Evolutionary conservation across 768 basidiomycete species (phyloP).

Genomic region (Auricularia heimuer): DNA sequence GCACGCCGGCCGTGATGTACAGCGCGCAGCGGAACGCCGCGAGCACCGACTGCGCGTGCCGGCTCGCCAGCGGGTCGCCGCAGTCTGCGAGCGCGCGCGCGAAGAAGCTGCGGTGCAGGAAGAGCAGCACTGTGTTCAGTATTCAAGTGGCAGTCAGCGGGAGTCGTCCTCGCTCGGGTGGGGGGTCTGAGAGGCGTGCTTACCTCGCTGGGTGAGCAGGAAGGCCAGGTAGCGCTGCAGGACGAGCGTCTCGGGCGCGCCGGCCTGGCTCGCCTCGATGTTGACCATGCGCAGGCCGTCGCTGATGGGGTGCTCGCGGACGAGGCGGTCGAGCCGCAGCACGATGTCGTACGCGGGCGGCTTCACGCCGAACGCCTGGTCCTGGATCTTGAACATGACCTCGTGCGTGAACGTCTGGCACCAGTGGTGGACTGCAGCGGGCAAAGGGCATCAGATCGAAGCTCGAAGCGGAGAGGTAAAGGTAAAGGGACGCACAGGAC

Average conservation of each 20-base stretch:
- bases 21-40: constrained; percentile 61
- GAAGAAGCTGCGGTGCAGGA: constrained; percentile 69
- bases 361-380: constrained; percentile 63
- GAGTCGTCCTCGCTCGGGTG: too few relatives aligned
- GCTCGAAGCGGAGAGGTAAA: too few relatives aligned
- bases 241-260: constrained; percentile 24
- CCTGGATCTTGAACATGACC: constrained; percentile 52
- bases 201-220: constrained; percentile 19
- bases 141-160: too few relatives aligned
- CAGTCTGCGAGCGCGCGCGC: constrained; percentile 59
- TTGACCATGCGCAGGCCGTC: neutral
- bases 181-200: neutral
- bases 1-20: constrained; percentile 41
- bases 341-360: constrained; percentile 60
- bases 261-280: neutral
- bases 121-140: constrained; percentile 31
- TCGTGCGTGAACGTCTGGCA: constrained; percentile 60
- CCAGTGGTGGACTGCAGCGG: constrained; percentile 46
- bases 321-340: constrained; percentile 39
- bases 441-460: too few relatives aligned
- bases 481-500: too few relatives aligned
- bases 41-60: constrained; percentile 56
- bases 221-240: constrained; percentile 59
- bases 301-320: neutral
- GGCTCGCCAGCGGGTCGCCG: constrained; percentile 56